Evolutionary conservation across 306 rosid genomes (phyloP), one percentile per base, ranked within the genome.

Genomic region (Castanospermum australe): DNA sequence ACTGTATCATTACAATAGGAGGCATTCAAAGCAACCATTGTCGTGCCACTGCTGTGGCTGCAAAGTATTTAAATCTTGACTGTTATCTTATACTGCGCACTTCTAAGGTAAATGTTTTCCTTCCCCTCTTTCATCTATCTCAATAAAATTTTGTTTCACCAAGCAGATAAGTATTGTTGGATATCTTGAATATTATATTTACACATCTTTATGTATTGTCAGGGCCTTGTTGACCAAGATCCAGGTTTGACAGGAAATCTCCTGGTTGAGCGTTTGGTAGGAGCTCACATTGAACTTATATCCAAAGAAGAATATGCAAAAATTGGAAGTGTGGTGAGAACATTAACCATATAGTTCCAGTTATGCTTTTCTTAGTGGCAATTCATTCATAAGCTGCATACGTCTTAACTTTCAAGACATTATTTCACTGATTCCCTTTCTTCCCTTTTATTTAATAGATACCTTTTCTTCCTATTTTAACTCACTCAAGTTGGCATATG

Each of bases 1-100:
- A 95, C 48, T 92, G 94, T 65, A 61, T 95, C 41, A 75, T 95
- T 55, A 91, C 98, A 0, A 79, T 92, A 6, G 99, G 98, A 64
- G 98, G 97, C 77, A 92, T 95, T 76, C 99, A 95, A 78, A 95
- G 99, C 88, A 95, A 95, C 79, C 99, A 95, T 56, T 95, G 98
- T 63, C 96, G 99, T 6, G 97, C 99, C 50, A 95, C 98, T 71
- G 98, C 98, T 5, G 99, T 95, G 22, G 98, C 98, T 39, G 97
- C 99, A 1, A 90, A 87, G 84, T 95, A 95, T 81, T 83, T 95
- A 44, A 89, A 93, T 82, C 98, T 95, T 21, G 96, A 93, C 60
- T 88, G 88, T 63, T 91, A 79, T 82, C 94, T 93, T 36, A 93
- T 95, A 62, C 90, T 93, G 38, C 88, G 92, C 66, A 93, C 96